Conservation (phyloP, 768 basidiomycete species). For the Tephrocybe sp. region DNA sequence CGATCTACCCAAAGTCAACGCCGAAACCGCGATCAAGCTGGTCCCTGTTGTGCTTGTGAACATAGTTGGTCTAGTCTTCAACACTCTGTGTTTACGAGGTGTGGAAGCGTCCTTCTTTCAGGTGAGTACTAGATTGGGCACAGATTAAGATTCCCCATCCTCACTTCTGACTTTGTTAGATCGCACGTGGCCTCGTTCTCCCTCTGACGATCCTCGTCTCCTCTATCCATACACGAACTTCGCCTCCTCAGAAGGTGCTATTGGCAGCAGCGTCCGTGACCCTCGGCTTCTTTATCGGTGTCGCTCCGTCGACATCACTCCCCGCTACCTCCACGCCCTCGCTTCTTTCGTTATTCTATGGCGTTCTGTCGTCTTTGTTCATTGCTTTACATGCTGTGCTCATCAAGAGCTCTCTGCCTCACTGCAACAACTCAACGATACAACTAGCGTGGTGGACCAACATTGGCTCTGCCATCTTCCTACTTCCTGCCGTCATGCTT, state of each 20-base stretch:
- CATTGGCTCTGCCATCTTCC: conserved; percentile 60
- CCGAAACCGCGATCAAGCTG: conserved; percentile 54
- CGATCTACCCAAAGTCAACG: conserved; percentile 58
- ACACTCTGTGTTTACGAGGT: conserved; percentile 73
- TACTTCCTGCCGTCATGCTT: conserved; percentile 63
- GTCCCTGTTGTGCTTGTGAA: conserved; percentile 66
- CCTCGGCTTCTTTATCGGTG: conserved; percentile 74
- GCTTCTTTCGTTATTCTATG: conserved; percentile 63
- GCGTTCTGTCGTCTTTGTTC: conserved; percentile 69
- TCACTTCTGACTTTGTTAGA: conserved; percentile 39
- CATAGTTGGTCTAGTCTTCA: conserved; percentile 76
- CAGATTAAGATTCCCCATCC: background rate
- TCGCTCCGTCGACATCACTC: conserved; percentile 53
- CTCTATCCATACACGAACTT: conserved; percentile 52
- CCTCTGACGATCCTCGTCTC: conserved; percentile 81
- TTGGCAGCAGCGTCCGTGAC: conserved; percentile 65
- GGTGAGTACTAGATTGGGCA: conserved; percentile 40
- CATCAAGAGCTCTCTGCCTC: conserved; percentile 67
- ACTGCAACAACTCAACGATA: conserved; percentile 71
- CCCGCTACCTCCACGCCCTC: conserved; percentile 47
- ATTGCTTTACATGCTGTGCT: conserved; percentile 77
- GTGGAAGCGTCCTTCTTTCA: conserved; percentile 85
- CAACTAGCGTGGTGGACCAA: conserved; percentile 83
- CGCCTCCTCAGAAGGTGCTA: conserved; percentile 56
- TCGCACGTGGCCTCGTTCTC: conserved; percentile 81